These are phyloP conservation scores for Isatis lusitanica DNA, from an alignment of 441 rosid genomes.

Conservation along the genomic window DNA sequence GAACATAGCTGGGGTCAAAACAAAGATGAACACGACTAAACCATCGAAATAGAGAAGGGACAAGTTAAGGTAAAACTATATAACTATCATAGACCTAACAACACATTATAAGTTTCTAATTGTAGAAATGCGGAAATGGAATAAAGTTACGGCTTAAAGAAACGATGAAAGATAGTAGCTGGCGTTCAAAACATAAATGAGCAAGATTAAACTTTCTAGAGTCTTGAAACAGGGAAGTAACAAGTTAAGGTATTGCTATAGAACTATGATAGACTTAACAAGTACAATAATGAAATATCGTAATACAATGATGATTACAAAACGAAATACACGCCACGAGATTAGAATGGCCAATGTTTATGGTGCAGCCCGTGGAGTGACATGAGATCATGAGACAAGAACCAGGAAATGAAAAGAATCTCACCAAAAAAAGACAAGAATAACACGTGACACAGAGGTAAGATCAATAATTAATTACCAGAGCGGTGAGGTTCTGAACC, in stretches of 20 bases:
- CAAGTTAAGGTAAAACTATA: too few relatives aligned
- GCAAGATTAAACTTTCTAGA: neutral
- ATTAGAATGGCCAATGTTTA: too few relatives aligned
- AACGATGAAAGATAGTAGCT: neutral
- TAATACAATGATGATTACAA: too few relatives aligned
- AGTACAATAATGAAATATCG: too few relatives aligned
- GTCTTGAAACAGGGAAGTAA: neutral
- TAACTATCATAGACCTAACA: neutral
- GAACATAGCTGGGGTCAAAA: neutral
- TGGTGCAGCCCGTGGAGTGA: too few relatives aligned
- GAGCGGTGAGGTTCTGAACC: conserved; percentile 83
- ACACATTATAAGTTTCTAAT: neutral
- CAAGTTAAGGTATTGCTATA: neutral
- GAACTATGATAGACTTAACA: neutral
- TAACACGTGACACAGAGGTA: neutral
- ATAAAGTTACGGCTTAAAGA: neutral
- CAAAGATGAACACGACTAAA: neutral
- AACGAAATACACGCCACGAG: too few relatives aligned
- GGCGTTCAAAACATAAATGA: neutral
- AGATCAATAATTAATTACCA: conserved; percentile 49
- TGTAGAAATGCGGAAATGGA: neutral
- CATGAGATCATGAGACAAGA: too few relatives aligned
- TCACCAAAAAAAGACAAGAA: neutral
- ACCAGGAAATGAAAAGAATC: too few relatives aligned
- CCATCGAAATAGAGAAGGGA: neutral